Evolutionary conservation across 2,329 filamentous ascomycete genomes (phyloP), one percentile per base, ranked within the genome.

Genomic region (Botrytis galanthina): DNA sequence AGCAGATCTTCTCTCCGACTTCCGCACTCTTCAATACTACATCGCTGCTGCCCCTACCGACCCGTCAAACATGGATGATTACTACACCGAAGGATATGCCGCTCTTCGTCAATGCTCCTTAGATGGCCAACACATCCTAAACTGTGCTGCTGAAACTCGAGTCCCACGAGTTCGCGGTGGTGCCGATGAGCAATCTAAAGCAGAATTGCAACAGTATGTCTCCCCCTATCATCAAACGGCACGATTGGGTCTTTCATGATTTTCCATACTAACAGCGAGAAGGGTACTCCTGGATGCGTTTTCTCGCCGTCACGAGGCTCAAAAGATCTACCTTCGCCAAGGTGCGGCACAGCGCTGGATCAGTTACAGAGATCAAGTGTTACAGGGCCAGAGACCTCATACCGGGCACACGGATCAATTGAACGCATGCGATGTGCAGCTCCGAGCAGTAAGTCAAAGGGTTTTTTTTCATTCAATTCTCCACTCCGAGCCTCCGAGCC

Each of bases 281-380:
- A 90, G 88, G 78, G 84, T 90, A 73, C 82, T 87, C 67, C 83
- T 91, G 59, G 89, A 91, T 77, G 87, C 88, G 35, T 89, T 86
- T 77, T 84, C 88, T 14, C 85, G 89, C 77, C 85, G 89, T 70
- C 89, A 91, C 80, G 87, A 90, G 78, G 88, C 83, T 42, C 89
- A 90, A 76, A 91, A 90, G 83, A 91, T 91, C 76, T 89, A 88
- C 77, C 83, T 89, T 73, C 85, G 89, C 48, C 89, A 91, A 79
- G 84, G 83, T 39, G 89, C 88, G 42, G 88, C 87, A 51, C 87
- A 89, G 80, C 82, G 85, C 77, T 91, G 89, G 89, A 80, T 90
- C 74, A 83, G 86, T 74, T 85, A 84, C 79, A 84, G 89, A 73
- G 84, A 86, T 54, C 81, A 83, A 59, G 83, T 90, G 72, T 82